These are phyloP conservation scores for Hibiscus syriacus DNA, from an alignment of 345 rosid species.

Conservation along the genomic window DNA sequence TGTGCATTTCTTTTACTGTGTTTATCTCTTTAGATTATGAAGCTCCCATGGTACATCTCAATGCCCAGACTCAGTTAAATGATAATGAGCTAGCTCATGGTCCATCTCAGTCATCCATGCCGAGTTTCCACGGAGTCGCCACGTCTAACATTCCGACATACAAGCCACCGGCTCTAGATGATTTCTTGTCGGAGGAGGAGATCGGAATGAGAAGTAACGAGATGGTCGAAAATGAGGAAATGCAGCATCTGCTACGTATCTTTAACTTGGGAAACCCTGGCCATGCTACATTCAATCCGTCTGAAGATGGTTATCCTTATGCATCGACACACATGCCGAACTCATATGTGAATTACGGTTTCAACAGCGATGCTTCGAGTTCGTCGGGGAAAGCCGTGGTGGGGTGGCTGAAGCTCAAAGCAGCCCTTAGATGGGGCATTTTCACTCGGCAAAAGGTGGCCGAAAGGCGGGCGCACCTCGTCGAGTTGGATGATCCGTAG, in stretches of 20 bases:
- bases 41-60: constrained; percentile 31
- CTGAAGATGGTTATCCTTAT: constrained; percentile 19
- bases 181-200: constrained; percentile 74
- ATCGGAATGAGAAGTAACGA: constrained; percentile 71
- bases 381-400: constrained; percentile 82
- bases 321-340: constrained; percentile 32
- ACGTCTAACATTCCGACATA: constrained; percentile 38
- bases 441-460: constrained; percentile 85
- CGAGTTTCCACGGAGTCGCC: constrained; percentile 33
- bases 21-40: constrained; percentile 35
- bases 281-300: constrained; percentile 22
- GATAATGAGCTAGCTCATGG: not conserved
- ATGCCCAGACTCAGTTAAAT: constrained; percentile 18
- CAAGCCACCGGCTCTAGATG: constrained; percentile 36
- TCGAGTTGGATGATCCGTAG: constrained; percentile 54
- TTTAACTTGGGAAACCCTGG: constrained; percentile 62
- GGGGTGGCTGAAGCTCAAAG: constrained; percentile 97
- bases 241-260: constrained; percentile 77
- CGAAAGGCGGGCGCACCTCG: constrained; percentile 82
- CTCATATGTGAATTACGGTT: constrained; percentile 36
- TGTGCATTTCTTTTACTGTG: not conserved
- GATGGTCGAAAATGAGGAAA: constrained; percentile 86
- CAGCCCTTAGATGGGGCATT: constrained; percentile 97
- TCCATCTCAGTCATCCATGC: constrained; percentile 30
- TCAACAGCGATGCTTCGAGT: constrained; percentile 40